Percentiles rank a stretch among this genome's conserved stretches.
These are phyloP conservation scores for Ziziphus jujuba DNA, from an alignment of 306 rosid genomes.

Conservation along the genomic window DNA sequence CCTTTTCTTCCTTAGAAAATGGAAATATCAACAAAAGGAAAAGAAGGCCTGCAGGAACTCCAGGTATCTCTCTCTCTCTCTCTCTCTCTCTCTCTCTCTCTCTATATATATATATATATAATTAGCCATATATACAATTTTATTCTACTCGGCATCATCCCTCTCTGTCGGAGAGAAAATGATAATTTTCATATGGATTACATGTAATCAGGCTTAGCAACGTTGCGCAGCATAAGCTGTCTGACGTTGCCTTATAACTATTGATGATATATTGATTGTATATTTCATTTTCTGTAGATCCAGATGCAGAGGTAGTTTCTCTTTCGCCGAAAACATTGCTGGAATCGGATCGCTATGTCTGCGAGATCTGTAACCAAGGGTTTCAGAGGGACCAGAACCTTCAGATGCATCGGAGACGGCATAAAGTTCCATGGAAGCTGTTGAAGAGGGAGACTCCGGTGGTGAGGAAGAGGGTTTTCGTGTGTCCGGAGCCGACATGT, in stretches of 20 bases:
- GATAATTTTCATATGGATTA: background rate
- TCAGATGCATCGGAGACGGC: conserved; percentile 96
- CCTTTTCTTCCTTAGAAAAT: conserved; percentile 67
- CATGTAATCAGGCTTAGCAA: too few relatives aligned
- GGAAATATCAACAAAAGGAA: conserved; percentile 70
- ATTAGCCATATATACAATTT: background rate
- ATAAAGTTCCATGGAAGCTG: conserved; percentile 99
- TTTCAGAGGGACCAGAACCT: conserved; percentile 99
- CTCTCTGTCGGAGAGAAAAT: too few relatives aligned
- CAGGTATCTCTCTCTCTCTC: too few relatives aligned
- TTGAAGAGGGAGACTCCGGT: conserved; percentile 84
- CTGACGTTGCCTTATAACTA: background rate
- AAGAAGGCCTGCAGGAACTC: conserved; percentile 95
- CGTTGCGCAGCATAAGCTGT: too few relatives aligned
- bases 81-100: too few relatives aligned
- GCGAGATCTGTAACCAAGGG: conserved; percentile 99
- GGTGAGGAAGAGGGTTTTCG: conserved; percentile 85
- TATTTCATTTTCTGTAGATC: conserved; percentile 47
- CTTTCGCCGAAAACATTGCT: conserved; percentile 87
- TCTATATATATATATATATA: background rate
- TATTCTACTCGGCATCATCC: background rate
- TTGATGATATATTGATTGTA: background rate
- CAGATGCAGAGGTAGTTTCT: conserved; percentile 98
- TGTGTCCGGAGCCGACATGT: conserved; percentile 92
- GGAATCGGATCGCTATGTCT: conserved; percentile 97